phyloP scores from a whole-genome alignment of 257 asterid genomes.

The Penstemon barbatus region DNA sequence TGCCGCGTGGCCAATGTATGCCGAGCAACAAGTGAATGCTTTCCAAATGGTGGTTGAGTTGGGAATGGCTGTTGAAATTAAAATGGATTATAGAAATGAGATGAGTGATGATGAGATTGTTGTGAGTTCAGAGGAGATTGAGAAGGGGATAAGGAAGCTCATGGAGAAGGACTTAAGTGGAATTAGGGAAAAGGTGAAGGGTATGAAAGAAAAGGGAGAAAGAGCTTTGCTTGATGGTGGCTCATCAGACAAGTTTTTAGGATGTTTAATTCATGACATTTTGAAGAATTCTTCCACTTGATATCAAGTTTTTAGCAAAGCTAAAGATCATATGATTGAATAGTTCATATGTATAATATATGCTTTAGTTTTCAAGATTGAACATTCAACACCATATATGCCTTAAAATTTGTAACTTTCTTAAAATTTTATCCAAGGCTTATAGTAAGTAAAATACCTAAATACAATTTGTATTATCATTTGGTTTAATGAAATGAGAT shows the following conservation, averaged over 20 bases:
- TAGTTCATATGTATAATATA: too few relatives aligned
- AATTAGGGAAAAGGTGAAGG: conserved; percentile 38
- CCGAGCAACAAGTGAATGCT: conserved; percentile 49
- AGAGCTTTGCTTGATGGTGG: conserved; percentile 40
- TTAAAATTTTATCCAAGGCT: too few relatives aligned
- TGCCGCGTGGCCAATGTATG: conserved; percentile 45
- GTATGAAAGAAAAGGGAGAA: conserved; percentile 38
- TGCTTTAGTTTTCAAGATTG: too few relatives aligned
- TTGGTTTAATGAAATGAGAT: too few relatives aligned
- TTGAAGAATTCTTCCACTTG: neutral
- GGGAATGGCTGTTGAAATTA: conserved; percentile 38
- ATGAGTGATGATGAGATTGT: neutral
- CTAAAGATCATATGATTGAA: neutral
- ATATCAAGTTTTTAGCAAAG: neutral
- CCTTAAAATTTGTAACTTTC: too few relatives aligned
- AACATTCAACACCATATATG: too few relatives aligned
- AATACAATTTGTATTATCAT: too few relatives aligned
- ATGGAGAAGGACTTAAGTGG: conserved; percentile 23
- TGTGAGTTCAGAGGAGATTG: conserved; percentile 41
- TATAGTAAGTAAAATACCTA: too few relatives aligned
- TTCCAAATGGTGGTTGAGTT: conserved; percentile 43
- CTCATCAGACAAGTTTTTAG: conserved; percentile 33
- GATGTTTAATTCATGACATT: conserved; percentile 21
- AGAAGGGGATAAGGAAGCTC: conserved; percentile 30
- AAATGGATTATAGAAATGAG: conserved; percentile 29